Evolutionary conservation across 306 rosid species (phyloP), one percentile per base, ranked within the genome.

Genomic region (Astragalus glycyphyllos): DNA sequence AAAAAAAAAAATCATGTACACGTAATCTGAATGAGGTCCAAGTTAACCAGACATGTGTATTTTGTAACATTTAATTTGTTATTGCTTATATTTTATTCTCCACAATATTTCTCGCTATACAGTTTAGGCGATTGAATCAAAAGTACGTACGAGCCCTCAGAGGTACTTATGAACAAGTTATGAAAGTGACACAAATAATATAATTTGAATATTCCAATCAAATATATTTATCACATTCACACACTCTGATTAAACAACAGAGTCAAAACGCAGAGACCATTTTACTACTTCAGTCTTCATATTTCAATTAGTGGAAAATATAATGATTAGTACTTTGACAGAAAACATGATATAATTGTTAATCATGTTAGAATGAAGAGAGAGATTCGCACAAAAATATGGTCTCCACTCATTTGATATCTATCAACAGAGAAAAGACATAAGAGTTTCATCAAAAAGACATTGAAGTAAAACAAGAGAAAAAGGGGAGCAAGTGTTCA

Each of bases 231-330:
- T 49, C 11, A 23, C 29, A 23, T 23, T 23, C 29, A 23, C 29
- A 23, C 29, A 50, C 8, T 11, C 40, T 16, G 35, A 61, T 0
- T 38, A 40, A 11, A 44, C 20, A 1, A 23, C 6, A 17, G 11
- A 15, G 6, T 45, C 62, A 49, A 38, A 38, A 10, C 1, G 1
- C 42, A 0, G 17, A 17, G 49, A 64, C 23, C 70, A 62, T 35
- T 58, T 1, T 10, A 42, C 16, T 5, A 29, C 31, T 14, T 45
- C 31, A 4, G 35, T 59, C 42, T 60, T 72, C 17, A 34, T 26
- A 55, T 58, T 31, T 45, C 51, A 17, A 50, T 58, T 58, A n/a
- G 69, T 47, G 26, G 59, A 60, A 35, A 8, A 56, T 15, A 45
- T 48, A 31, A 57, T 6, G 59, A 57, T 2, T 50, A 55, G 4